phyloP scores from a whole-genome alignment of 805 yeast genomes.

The Hemisphaericaspora nanyangensis region DNA sequence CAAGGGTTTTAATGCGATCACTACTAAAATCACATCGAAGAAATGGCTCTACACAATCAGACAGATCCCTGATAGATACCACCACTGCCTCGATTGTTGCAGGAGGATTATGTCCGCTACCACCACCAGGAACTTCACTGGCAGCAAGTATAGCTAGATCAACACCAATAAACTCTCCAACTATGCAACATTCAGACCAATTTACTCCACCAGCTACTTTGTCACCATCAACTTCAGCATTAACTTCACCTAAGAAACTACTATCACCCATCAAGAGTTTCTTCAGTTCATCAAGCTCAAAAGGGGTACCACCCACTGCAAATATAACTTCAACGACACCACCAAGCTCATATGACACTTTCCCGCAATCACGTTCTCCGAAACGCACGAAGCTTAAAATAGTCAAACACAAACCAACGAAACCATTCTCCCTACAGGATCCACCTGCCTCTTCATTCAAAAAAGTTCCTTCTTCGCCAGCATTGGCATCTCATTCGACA shows the following conservation, averaged over 20 bases:
- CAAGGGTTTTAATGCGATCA: slow-evolving; percentile 23
- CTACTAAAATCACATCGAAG: slow-evolving; percentile 25
- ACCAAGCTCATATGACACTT: slow-evolving; percentile 2
- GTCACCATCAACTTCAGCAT: slow-evolving; percentile 1
- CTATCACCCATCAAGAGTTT: slow-evolving; percentile 34
- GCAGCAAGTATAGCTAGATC: slow-evolving; percentile 3
- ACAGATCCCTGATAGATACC: background rate
- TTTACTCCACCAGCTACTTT: slow-evolving; percentile 15
- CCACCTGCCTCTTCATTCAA: too few species aligned
- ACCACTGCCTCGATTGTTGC: background rate
- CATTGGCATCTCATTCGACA: background rate
- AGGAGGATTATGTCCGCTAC: background rate
- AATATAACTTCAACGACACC: background rate
- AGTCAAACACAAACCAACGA: background rate
- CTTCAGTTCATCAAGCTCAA: slow-evolving; percentile 16
- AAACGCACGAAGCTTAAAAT: slow-evolving; percentile 1
- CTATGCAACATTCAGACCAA: slow-evolving; percentile 12
- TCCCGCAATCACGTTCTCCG: slow-evolving; percentile 1
- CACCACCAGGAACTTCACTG: too few species aligned
- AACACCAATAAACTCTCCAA: slow-evolving; percentile 22
- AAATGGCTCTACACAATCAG: slow-evolving; percentile 11
- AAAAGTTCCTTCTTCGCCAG: slow-evolving; percentile 2
- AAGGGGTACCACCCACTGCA: background rate
- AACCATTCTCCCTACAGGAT: too few species aligned
- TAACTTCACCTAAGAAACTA: slow-evolving; percentile 34